These are phyloP conservation scores for Syzygium aromaticum DNA, from an alignment of 345 rosid species.

Conservation along the genomic window DNA sequence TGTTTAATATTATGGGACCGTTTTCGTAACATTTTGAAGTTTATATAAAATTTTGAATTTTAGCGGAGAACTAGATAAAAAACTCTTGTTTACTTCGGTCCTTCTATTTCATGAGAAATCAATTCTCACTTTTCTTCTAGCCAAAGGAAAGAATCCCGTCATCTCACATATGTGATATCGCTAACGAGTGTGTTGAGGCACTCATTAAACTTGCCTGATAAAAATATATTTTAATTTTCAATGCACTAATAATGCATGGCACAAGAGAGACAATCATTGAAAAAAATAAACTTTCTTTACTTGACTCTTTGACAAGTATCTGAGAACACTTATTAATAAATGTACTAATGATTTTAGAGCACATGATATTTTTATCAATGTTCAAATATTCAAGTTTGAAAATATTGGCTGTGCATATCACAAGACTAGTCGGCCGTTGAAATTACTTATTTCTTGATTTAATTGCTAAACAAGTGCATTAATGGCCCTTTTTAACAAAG, in stretches of 20 bases:
- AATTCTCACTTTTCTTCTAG: background rate
- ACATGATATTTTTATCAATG: no score
- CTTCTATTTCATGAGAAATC: background rate
- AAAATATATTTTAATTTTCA: background rate
- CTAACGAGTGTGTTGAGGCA: rapidly evolving
- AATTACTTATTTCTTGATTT: background rate
- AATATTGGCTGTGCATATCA: background rate
- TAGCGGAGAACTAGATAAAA: background rate
- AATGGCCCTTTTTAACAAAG: background rate
- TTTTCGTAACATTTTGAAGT: background rate
- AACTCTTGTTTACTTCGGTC: background rate
- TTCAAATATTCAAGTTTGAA: background rate
- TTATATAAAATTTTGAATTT: background rate
- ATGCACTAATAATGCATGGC: background rate
- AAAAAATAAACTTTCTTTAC: background rate
- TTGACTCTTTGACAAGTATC: background rate
- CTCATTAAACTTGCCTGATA: background rate
- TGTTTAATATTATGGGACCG: background rate
- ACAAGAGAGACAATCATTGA: background rate
- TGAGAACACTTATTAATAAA: no score
- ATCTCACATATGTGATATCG: background rate
- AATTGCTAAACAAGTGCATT: background rate
- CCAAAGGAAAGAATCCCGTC: background rate
- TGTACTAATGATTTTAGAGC: no score
- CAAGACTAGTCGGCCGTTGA: background rate